A percentile compares a stretch with the other conserved stretches of the same genome.
phyloP scores from a whole-genome alignment of 306 rosid species.

The Quercus alba region DNA sequence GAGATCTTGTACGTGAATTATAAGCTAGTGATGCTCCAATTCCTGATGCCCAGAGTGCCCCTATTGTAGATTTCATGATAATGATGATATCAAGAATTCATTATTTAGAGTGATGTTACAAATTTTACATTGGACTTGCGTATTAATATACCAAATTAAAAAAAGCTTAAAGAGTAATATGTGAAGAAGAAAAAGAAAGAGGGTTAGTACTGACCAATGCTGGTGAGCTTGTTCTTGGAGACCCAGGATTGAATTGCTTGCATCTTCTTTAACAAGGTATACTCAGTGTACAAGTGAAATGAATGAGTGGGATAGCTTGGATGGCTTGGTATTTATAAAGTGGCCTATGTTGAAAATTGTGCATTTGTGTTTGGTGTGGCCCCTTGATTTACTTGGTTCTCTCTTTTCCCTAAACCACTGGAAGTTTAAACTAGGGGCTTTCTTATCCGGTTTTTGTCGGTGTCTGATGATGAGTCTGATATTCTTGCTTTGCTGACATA shows the following conservation, averaged over 20 bases:
- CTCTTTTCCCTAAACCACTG: constrained; percentile 30
- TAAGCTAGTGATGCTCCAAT: constrained; percentile 67
- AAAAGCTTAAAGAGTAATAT: too few species aligned
- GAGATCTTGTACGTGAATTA: constrained; percentile 39
- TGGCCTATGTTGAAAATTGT: constrained; percentile 4
- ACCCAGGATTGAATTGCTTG: constrained; percentile 73
- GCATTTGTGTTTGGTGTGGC: constrained; percentile 22
- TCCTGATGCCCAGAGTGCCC: constrained; percentile 74
- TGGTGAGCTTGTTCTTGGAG: constrained; percentile 68
- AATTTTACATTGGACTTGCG: too few species aligned
- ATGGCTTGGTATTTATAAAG: constrained; percentile 33
- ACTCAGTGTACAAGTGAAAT: background rate
- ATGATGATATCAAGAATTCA: too few species aligned
- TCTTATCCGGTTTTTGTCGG: background rate
- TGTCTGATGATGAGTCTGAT: background rate
- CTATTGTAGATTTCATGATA: constrained; percentile 19
- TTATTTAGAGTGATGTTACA: too few species aligned
- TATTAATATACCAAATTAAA: too few species aligned
- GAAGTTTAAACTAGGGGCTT: constrained; percentile 46
- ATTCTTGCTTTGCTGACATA: background rate
- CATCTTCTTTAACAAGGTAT: constrained; percentile 29
- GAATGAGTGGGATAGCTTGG: background rate
- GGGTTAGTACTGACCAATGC: constrained; percentile 49
- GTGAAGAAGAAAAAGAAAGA: background rate
- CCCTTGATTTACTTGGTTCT: constrained; percentile 38